Conservation (phyloP, 2,329 filamentous ascomycete species). For the Exophiala aquamarina region DNA sequence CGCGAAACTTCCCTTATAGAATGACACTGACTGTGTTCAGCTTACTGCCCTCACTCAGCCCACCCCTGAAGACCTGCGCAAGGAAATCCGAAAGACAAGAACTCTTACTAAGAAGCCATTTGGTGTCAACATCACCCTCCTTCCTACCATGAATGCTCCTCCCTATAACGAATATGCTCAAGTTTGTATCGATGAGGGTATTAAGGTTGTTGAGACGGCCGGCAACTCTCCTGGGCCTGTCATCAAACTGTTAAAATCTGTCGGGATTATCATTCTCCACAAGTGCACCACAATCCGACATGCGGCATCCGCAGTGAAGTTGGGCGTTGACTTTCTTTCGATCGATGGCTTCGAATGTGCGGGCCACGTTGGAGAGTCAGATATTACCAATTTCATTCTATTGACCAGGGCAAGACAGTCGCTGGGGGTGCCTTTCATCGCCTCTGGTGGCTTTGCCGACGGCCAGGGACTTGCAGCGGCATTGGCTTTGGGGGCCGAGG, state of each 20-base stretch:
- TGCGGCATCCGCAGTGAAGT: conserved; percentile 84
- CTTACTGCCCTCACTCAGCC: conserved; percentile 76
- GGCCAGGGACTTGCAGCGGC: conserved; percentile 91
- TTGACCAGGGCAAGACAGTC: conserved; percentile 81
- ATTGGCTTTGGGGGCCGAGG: conserved; percentile 82
- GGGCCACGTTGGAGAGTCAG: conserved; percentile 59
- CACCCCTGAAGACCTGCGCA: conserved; percentile 84
- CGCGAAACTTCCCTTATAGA: neutral
- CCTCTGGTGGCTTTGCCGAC: conserved; percentile 92
- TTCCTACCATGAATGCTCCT: conserved; percentile 84
- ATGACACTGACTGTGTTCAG: conserved; percentile 29
- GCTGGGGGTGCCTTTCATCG: conserved; percentile 86
- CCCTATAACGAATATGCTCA: conserved; percentile 91
- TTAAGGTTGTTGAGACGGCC: conserved; percentile 89
- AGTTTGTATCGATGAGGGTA: conserved; percentile 88
- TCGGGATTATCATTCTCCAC: conserved; percentile 78
- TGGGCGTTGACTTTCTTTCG: conserved; percentile 93
- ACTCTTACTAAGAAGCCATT: conserved; percentile 67
- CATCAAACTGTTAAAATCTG: conserved; percentile 82
- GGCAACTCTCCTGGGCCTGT: conserved; percentile 89
- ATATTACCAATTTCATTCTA: conserved; percentile 61
- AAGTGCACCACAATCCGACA: conserved; percentile 98
- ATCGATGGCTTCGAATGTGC: conserved; percentile 99
- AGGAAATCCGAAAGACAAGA: conserved; percentile 86
- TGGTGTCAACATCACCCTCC: conserved; percentile 91